Evolutionary conservation across 106 monocot genomes (phyloP).

Genomic region (Phalaenopsis equestris): DNA sequence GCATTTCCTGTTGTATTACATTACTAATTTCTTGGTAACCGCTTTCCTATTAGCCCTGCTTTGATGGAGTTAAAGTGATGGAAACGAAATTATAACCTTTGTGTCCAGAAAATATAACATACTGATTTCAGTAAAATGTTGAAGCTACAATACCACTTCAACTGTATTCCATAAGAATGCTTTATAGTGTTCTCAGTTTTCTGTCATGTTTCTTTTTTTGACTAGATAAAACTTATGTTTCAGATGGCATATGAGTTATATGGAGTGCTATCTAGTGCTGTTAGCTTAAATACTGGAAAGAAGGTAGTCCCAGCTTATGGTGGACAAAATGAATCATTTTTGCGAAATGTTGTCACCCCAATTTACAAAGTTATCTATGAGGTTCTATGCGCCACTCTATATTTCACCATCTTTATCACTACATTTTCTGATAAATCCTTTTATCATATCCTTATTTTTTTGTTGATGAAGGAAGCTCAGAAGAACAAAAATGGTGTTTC

Average conservation of each 20-base stretch:
- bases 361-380: conserved; percentile 51
- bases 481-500: conserved; percentile 56
- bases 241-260: conserved; percentile 83
- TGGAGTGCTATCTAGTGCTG: conserved; percentile 51
- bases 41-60: too few relatives aligned
- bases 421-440: background rate
- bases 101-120: background rate
- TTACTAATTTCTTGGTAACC: too few relatives aligned
- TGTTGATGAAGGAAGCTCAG: conserved; percentile 54
- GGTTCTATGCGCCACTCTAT: conserved; percentile 19
- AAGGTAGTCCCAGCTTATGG: conserved; percentile 69
- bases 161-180: background rate
- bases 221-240: conserved; percentile 12
- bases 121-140: background rate
- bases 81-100: background rate
- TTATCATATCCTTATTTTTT: conserved; percentile 3
- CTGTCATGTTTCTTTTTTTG: background rate
- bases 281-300: conserved; percentile 63
- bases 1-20: too few relatives aligned
- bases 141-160: too few relatives aligned
- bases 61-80: background rate
- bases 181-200: background rate
- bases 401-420: background rate
- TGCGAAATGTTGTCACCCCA: conserved; percentile 55
- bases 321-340: conserved; percentile 56